These are phyloP conservation scores for Astraeus odoratus DNA, from an alignment of 768 basidiomycete species.

Conservation along the genomic window DNA sequence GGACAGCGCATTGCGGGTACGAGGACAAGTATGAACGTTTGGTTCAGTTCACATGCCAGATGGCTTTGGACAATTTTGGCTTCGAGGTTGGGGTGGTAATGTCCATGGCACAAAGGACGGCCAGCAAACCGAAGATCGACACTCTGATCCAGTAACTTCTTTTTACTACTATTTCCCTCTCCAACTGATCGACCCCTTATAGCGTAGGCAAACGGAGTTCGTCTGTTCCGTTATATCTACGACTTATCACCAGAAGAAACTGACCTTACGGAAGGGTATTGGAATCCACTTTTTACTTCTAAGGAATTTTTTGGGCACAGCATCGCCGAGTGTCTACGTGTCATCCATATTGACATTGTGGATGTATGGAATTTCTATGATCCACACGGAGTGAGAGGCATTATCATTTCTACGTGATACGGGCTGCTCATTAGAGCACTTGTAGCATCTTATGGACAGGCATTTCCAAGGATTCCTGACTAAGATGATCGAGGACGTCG, in stretches of 20 bases:
- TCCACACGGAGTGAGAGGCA: constrained; percentile 4
- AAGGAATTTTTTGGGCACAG: constrained; percentile 5
- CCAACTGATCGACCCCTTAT: not conserved
- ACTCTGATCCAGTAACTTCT: not conserved
- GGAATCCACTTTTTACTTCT: constrained; percentile 8
- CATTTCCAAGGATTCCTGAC: not conserved
- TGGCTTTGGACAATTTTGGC: not conserved
- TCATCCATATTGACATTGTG: constrained; percentile 15
- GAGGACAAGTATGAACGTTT: not conserved
- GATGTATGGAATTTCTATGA: constrained; percentile 15
- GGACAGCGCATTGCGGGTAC: not conserved
- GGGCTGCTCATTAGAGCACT: not conserved
- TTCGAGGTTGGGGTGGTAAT: not conserved
- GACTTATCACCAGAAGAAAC: not conserved
- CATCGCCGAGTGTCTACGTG: constrained; percentile 6
- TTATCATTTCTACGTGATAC: not conserved
- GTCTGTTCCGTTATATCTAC: not conserved
- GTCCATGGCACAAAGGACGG: constrained; percentile 1
- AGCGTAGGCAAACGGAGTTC: constrained; percentile 3
- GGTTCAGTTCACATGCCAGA: constrained; percentile 1
- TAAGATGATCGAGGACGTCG: not conserved
- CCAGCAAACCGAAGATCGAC: not conserved
- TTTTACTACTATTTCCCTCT: not conserved
- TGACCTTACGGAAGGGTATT: constrained; percentile 10
- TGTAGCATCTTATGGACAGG: not conserved